Evolutionary conservation across 345 rosid species (phyloP), one percentile per base, ranked within the genome.

Genomic region (Nephelium lappaceum): DNA sequence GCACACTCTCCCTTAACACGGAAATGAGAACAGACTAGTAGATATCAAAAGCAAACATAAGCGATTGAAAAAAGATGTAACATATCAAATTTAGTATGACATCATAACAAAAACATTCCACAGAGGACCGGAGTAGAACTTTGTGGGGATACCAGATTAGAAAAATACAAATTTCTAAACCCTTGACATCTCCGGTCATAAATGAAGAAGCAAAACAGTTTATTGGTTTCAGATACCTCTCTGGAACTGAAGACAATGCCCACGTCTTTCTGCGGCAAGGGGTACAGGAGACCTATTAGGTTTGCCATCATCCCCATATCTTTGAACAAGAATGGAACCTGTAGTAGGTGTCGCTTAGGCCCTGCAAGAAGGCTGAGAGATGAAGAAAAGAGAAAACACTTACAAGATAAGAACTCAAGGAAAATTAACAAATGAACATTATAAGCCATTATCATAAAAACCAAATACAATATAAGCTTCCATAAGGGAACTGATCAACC

Each of bases 231-330:
- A 21, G 36, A 45, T 76, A 95, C 97, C 98, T 92, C 90, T 95
- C 98, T 0, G 98, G 82, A 95, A 93, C 79, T 95, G 99, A 81
- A 95, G 78, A 95, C 93, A 64, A 95, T 95, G 61, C 97, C 98
- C 65, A 95, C 98, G n/a, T 72, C 86, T 95, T 81, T 90, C 92
- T 4, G 96, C 85, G 70, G 83, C 58, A n/a, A 95, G 81, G 12
- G 76, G 78, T 69, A 90, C 80, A 10, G 91, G 79, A 79, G 82
- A 77, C 39, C 73, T 80, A 67, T 69, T 82, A 18, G 87, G 93
- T 66, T 84, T 88, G 77, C 93, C 95, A 77, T 88, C 85, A 72
- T 82, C 69, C 6, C 81, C 85, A 78, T 93, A 95, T 78, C 87
- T 84, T 84, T 89, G 97, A 71, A 93, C 81, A 78, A 85, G 82